Percentiles rank a stretch among this genome's conserved stretches.
These are phyloP conservation scores for Flaveria floridana DNA, from an alignment of 140 eudicot species.

Conservation along the genomic window DNA sequence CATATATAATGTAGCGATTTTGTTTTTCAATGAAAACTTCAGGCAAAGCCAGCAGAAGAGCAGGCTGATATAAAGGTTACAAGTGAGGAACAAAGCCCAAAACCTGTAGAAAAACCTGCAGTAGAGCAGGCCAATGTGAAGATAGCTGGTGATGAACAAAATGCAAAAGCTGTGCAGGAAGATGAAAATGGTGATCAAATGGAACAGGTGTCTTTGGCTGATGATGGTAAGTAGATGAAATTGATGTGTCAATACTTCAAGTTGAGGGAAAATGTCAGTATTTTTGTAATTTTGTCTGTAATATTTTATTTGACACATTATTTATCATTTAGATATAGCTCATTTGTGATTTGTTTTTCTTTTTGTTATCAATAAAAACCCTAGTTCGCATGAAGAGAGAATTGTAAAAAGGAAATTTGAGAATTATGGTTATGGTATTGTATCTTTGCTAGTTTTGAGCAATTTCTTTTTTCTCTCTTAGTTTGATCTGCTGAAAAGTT, in stretches of 20 bases:
- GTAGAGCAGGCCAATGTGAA: conserved; percentile 43
- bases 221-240: conserved; percentile 33
- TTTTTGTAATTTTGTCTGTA: conserved; percentile 18
- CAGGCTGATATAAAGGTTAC: conserved; percentile 31
- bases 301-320: not conserved
- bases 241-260: conserved; percentile 12
- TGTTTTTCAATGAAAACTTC: conserved; percentile 12
- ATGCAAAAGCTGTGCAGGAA: conserved; percentile 33
- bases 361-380: conserved; percentile 27
- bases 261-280: conserved; percentile 7
- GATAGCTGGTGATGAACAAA: conserved; percentile 32
- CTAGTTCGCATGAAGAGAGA: conserved; percentile 31
- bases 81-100: conserved; percentile 39
- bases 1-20: not conserved
- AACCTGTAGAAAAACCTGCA: conserved; percentile 20
- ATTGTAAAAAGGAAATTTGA: conserved; percentile 34
- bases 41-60: conserved; percentile 63
- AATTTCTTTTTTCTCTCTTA: not conserved
- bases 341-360: conserved; percentile 25
- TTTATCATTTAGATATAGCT: not conserved
- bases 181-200: conserved; percentile 47
- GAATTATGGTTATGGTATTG: conserved; percentile 23
- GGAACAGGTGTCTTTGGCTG: conserved; percentile 43
- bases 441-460: conserved; percentile 20
- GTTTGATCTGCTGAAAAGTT: no score